Conservation (phyloP, 164 flowering plant species). For the Dillenia turbinata region DNA sequence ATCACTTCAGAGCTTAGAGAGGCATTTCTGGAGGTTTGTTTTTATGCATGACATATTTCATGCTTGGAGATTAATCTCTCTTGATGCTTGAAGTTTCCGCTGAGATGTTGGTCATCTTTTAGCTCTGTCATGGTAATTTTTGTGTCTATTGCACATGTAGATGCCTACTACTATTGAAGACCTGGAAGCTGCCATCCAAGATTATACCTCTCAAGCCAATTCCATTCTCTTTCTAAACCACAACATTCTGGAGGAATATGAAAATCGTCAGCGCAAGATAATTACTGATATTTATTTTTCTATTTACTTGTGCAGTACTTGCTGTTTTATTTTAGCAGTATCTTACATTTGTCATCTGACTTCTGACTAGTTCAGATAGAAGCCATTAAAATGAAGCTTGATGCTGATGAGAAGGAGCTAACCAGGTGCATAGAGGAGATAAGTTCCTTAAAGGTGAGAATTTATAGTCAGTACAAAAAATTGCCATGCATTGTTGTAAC, state of each 20-base stretch:
- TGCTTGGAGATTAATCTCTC: neutral
- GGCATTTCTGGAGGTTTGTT: constrained; percentile 72
- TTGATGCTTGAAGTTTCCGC: neutral
- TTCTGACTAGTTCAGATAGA: too few species aligned
- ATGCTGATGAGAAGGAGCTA: too few species aligned
- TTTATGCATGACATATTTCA: neutral
- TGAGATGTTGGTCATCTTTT: neutral
- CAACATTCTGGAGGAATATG: constrained; percentile 81
- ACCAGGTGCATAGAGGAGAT: too few species aligned
- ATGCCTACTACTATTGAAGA: constrained; percentile 97
- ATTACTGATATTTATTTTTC: too few species aligned
- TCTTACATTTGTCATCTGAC: too few species aligned
- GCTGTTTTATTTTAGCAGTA: too few species aligned
- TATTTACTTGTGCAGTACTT: too few species aligned
- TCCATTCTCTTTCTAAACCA: constrained; percentile 77
- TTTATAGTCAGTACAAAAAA: too few species aligned
- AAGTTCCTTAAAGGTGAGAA: too few species aligned
- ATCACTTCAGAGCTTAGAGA: constrained; percentile 69
- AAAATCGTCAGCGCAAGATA: constrained; percentile 63
- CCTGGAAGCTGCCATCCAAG: constrained; percentile 81
- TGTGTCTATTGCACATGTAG: constrained; percentile 27
- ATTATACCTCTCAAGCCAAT: constrained; percentile 72
- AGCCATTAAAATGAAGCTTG: too few species aligned
- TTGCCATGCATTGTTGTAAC: too few species aligned
- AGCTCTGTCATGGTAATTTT: neutral